Evolutionary conservation across 192 early-diverging fungal species (phyloP).

Genomic region (Entrophospora sp.): DNA sequence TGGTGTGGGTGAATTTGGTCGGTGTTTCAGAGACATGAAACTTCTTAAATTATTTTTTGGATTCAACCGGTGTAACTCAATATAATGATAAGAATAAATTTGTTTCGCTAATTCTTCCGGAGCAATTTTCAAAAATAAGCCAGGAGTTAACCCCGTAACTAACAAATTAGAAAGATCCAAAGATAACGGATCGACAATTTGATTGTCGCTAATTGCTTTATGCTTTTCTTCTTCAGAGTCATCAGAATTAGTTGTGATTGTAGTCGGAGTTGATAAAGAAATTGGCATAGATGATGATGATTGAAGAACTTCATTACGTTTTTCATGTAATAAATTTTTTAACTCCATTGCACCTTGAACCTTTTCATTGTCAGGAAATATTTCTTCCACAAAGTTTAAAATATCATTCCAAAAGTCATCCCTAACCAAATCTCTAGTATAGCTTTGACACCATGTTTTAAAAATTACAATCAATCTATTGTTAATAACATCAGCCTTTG

Average conservation of each 20-base stretch:
- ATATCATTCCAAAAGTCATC: constrained; percentile 26
- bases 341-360: background rate
- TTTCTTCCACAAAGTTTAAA: constrained; percentile 20
- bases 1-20: constrained; percentile 14
- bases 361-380: background rate
- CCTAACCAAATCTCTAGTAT: constrained; percentile 23
- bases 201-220: background rate
- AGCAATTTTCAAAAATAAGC: constrained; percentile 49
- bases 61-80: constrained; percentile 14
- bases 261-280: background rate
- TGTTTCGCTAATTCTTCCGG: constrained; percentile 58
- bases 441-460: constrained; percentile 26
- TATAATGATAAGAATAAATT: constrained; percentile 56
- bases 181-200: background rate
- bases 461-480: constrained; percentile 15
- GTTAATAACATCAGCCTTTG: background rate
- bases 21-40: constrained; percentile 31
- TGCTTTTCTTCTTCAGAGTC: background rate
- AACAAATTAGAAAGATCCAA: constrained; percentile 41
- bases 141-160: constrained; percentile 53
- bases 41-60: constrained; percentile 16
- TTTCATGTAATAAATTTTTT: constrained; percentile 1
- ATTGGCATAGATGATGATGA: background rate
- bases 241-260: background rate
- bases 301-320: background rate